Percentiles rank a stretch among this genome's conserved stretches.
phyloP scores from a whole-genome alignment of 2,329 filamentous ascomycete species.

The Alternaria ethzedia region DNA sequence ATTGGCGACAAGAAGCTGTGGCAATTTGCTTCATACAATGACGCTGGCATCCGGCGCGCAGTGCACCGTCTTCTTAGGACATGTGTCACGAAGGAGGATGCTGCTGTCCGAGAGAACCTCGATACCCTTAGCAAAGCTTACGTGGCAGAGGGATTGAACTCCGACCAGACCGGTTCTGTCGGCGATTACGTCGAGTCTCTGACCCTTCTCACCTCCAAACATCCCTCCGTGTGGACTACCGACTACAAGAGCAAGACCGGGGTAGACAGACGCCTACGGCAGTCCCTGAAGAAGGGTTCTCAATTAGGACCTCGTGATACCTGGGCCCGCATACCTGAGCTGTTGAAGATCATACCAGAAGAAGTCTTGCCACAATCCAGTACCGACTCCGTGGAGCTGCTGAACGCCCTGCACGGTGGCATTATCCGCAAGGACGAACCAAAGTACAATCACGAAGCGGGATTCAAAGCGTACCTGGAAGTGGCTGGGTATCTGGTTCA shows the following conservation, averaged over 20 bases:
- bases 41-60: constrained; percentile 64
- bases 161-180: constrained; percentile 75
- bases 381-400: constrained; percentile 65
- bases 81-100: constrained; percentile 57
- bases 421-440: constrained; percentile 78
- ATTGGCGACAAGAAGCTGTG: constrained; percentile 68
- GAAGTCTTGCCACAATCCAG: constrained; percentile 61
- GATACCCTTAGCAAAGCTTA: constrained; percentile 71
- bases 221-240: constrained; percentile 76
- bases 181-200: constrained; percentile 73
- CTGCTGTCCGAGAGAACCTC: constrained; percentile 46
- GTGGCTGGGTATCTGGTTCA: constrained; percentile 59
- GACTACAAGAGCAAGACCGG: constrained; percentile 65
- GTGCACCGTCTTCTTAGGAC: constrained; percentile 63
- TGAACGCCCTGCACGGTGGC: constrained; percentile 73
- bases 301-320: constrained; percentile 75
- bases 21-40: constrained; percentile 63
- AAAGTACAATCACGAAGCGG: constrained; percentile 68
- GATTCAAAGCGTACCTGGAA: constrained; percentile 78
- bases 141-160: constrained; percentile 75
- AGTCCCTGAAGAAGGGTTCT: constrained; percentile 83
- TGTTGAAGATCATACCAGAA: constrained; percentile 65
- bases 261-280: constrained; percentile 65
- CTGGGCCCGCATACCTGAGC: constrained; percentile 71
- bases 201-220: constrained; percentile 66